phyloP scores from a whole-genome alignment of 805 yeast species.

The Wickerhamomyces subpelliculosus region DNA sequence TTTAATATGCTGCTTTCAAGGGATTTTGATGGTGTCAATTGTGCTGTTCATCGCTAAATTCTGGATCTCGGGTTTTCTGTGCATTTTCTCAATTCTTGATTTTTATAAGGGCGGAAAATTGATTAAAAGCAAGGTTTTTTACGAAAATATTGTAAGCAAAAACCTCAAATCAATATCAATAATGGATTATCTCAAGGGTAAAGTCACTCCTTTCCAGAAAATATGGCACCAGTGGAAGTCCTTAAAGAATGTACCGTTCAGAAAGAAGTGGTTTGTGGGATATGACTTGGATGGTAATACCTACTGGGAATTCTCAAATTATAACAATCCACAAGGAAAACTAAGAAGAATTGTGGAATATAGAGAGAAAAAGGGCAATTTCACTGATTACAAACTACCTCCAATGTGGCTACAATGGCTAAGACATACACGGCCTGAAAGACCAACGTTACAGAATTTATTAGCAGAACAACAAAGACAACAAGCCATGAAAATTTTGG shows the following conservation, averaged over 20 bases:
- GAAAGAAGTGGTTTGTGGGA: slow-evolving; percentile 55
- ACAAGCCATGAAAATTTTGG: slow-evolving; percentile 35
- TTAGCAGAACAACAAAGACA: slow-evolving; percentile 51
- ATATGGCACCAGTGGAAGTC: slow-evolving; percentile 52
- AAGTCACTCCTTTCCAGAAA: slow-evolving; percentile 44
- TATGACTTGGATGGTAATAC: slow-evolving; percentile 82
- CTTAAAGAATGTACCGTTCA: slow-evolving; percentile 57
- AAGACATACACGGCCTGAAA: slow-evolving; percentile 47
- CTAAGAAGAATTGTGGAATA: slow-evolving; percentile 62
- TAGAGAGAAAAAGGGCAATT: slow-evolving; percentile 33
- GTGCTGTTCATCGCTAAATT: too few species aligned
- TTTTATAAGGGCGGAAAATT: too few species aligned
- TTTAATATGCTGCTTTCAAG: too few species aligned
- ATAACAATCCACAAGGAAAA: neutral
- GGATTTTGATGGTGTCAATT: too few species aligned
- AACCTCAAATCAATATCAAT: too few species aligned
- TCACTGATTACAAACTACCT: slow-evolving; percentile 49
- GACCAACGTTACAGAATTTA: slow-evolving; percentile 63
- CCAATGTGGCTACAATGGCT: slow-evolving; percentile 85
- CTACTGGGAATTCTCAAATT: slow-evolving; percentile 64
- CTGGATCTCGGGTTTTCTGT: too few species aligned
- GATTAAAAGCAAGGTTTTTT: too few species aligned
- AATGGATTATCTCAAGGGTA: slow-evolving; percentile 44
- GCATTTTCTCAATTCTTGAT: neutral
- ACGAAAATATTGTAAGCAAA: too few species aligned